A percentile compares a stretch with the other conserved stretches of the same genome.
These are phyloP conservation scores for Melaleuca alternifolia DNA, from an alignment of 345 rosid genomes.

Conservation along the genomic window DNA sequence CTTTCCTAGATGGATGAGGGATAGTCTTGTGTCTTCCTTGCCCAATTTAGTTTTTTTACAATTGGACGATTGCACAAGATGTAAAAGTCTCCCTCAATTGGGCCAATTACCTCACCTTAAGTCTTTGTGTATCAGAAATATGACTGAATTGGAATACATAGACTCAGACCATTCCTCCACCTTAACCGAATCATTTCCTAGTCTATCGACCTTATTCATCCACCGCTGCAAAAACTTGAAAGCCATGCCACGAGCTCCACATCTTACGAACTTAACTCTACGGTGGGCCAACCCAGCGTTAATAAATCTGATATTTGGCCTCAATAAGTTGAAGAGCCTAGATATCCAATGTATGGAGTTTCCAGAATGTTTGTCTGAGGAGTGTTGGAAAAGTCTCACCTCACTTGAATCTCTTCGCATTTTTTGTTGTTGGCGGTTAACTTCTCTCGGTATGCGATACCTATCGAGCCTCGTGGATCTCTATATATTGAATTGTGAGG, in stretches of 20 bases:
- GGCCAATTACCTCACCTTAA: not conserved
- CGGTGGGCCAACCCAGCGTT: not conserved
- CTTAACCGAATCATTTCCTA: not conserved
- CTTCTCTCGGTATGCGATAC: too few species aligned
- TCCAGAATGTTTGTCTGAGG: not conserved
- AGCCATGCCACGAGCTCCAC: not conserved
- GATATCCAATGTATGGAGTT: too few species aligned
- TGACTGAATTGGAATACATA: not conserved
- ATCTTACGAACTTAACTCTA: not conserved
- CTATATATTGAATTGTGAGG: rapidly evolving
- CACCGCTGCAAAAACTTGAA: not conserved
- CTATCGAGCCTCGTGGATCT: too few species aligned
- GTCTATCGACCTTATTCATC: not conserved
- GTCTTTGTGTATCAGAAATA: rapidly evolving
- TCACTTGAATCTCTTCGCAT: too few species aligned
- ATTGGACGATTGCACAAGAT: rapidly evolving
- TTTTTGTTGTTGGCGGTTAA: rapidly evolving
- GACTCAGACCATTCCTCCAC: not conserved
- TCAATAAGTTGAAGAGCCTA: too few species aligned
- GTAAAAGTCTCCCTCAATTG: rapidly evolving
- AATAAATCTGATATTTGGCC: not conserved
- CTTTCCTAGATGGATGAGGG: rapidly evolving
- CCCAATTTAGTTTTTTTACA: rapidly evolving
- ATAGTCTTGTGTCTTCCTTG: not conserved
- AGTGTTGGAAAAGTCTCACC: not conserved